A percentile compares a stretch with the other conserved stretches of the same genome.
phyloP scores from a whole-genome alignment of 139 green algal species.

The Closterium sp. region DNA sequence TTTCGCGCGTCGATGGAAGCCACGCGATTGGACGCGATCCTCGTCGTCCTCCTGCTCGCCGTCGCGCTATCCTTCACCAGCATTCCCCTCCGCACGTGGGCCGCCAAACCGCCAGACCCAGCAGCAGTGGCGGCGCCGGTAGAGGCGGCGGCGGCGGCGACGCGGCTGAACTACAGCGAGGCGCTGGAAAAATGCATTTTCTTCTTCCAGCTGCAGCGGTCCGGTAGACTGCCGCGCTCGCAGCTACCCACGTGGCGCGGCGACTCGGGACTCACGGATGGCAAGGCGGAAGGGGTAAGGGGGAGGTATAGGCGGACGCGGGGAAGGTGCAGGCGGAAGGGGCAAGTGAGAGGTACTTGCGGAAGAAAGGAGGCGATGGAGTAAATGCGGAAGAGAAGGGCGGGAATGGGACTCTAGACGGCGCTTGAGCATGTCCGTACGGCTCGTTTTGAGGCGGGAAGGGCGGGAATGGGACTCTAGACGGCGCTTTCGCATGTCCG shows the following conservation, averaged over 20 bases:
- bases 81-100: neutral
- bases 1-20: neutral
- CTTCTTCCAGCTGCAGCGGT: conserved; percentile 28
- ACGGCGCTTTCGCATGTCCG: too few relatives aligned
- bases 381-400: too few relatives aligned
- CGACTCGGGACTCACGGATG: conserved; percentile 51
- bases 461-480: too few relatives aligned
- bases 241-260: conserved; percentile 51
- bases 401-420: too few relatives aligned
- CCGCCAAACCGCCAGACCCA: neutral
- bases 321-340: neutral
- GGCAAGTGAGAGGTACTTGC: neutral
- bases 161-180: conserved; percentile 18
- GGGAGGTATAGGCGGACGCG: neutral
- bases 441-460: too few relatives aligned
- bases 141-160: neutral
- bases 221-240: neutral
- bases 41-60: neutral
- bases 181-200: conserved; percentile 20
- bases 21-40: neutral
- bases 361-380: too few relatives aligned
- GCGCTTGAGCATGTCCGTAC: too few relatives aligned
- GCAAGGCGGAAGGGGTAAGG: conserved; percentile 46
- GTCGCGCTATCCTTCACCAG: neutral
- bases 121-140: neutral